A percentile compares a stretch with the other conserved stretches of the same genome.
phyloP scores from a whole-genome alignment of 768 basidiomycete genomes.

The Leccinum incarnatum region DNA sequence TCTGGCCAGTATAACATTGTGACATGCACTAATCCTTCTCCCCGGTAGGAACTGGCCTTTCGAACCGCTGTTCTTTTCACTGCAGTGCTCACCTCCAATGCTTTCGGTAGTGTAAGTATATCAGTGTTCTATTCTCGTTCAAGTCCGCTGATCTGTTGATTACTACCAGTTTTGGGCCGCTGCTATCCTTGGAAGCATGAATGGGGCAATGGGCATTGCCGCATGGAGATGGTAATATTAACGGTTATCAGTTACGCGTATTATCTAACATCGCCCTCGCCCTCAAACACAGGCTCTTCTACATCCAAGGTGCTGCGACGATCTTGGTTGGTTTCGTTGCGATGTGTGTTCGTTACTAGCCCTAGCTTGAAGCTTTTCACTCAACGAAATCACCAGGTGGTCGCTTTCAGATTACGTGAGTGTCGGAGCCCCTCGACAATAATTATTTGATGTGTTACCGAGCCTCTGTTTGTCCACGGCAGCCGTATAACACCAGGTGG shows the following conservation, averaged over 20 bases:
- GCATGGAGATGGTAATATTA: conserved; percentile 64
- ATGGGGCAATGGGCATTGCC: conserved; percentile 60
- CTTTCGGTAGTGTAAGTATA: conserved; percentile 57
- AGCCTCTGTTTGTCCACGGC: not conserved
- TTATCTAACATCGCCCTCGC: not conserved
- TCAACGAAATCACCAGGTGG: conserved; percentile 39
- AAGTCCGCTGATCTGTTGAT: not conserved
- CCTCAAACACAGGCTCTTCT: not conserved
- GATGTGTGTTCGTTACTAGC: conserved; percentile 37
- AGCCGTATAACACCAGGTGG: conserved; percentile 67
- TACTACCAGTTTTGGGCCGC: conserved; percentile 50
- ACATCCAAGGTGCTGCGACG: not conserved
- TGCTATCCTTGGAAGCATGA: conserved; percentile 44
- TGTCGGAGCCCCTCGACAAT: not conserved
- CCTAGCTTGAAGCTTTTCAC: not conserved
- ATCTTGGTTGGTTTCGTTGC: conserved; percentile 47
- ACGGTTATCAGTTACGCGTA: not conserved
- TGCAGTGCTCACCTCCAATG: conserved; percentile 59
- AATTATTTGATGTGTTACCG: not conserved
- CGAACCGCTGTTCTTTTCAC: conserved; percentile 58
- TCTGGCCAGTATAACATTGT: not conserved
- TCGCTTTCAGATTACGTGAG: conserved; percentile 58
- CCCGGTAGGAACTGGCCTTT: conserved; percentile 55
- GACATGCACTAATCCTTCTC: not conserved
- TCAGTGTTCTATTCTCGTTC: not conserved